Conservation (phyloP, 805 yeast species). For the Isabelozyma heimii region DNA sequence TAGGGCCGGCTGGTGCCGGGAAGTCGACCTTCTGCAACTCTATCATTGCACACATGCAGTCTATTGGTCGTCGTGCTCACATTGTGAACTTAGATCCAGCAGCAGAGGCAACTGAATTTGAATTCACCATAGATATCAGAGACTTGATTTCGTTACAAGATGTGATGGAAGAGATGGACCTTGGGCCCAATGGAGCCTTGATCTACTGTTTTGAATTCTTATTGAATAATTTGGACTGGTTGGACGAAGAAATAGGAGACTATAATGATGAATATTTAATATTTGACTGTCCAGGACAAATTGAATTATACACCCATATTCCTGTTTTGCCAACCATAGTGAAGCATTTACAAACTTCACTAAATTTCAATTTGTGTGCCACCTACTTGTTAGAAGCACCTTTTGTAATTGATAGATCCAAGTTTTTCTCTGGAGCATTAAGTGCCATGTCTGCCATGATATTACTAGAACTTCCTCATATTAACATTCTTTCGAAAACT, state of each 20-base stretch:
- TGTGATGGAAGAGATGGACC: constrained; percentile 89
- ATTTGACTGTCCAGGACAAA: constrained; percentile 97
- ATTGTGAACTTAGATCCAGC: constrained; percentile 96
- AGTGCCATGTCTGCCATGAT: constrained; percentile 99
- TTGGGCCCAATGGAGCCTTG: constrained; percentile 95
- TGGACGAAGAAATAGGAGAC: constrained; percentile 96
- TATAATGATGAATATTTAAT: constrained; percentile 90
- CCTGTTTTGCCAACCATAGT: constrained; percentile 91
- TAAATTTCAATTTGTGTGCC: constrained; percentile 89
- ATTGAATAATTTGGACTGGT: constrained; percentile 89
- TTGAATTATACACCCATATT: constrained; percentile 89
- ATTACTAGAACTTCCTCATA: constrained; percentile 88
- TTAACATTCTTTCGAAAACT: constrained; percentile 81
- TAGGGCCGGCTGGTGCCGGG: constrained; percentile 99
- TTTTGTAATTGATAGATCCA: constrained; percentile 83
- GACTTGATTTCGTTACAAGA: constrained; percentile 88
- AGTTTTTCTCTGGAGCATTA: constrained; percentile 92
- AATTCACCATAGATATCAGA: constrained; percentile 87
- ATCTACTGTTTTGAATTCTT: constrained; percentile 92
- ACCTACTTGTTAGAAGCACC: constrained; percentile 92
- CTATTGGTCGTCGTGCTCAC: constrained; percentile 89
- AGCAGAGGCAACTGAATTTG: constrained; percentile 89
- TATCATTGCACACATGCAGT: constrained; percentile 81
- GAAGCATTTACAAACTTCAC: constrained; percentile 72
- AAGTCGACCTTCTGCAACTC: constrained; percentile 90